phyloP scores from a whole-genome alignment of 768 basidiomycete genomes.

The Auriscalpium orientale region DNA sequence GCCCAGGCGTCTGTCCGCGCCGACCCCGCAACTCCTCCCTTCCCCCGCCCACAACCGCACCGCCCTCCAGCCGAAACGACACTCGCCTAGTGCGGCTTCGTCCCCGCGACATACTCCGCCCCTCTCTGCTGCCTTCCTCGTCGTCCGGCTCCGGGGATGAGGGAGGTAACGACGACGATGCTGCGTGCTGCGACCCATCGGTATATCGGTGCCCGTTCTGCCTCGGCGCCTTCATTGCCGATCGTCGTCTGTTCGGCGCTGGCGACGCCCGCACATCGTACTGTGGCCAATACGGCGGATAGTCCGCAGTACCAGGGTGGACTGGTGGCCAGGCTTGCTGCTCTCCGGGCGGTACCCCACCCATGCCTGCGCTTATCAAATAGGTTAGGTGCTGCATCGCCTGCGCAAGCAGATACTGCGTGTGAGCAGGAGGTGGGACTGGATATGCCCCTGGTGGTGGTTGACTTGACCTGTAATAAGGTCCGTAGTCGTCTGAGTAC shows the following conservation, averaged over 20 bases:
- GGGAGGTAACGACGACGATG: slow-evolving; percentile 44
- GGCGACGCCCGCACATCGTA: not conserved
- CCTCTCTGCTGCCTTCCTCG: not conserved
- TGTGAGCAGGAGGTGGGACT: slow-evolving; percentile 14
- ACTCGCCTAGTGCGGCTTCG: slow-evolving; percentile 51
- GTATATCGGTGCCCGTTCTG: slow-evolving; percentile 11
- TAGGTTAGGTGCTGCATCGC: slow-evolving; percentile 36
- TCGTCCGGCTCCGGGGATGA: slow-evolving; percentile 39
- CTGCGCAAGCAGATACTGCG: slow-evolving; percentile 30
- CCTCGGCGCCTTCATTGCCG: slow-evolving; percentile 30
- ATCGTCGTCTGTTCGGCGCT: not conserved
- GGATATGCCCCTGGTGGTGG: not conserved
- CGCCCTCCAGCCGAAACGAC: slow-evolving; percentile 40
- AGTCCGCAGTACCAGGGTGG: slow-evolving; percentile 10
- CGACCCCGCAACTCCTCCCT: not conserved
- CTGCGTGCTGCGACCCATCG: slow-evolving; percentile 24
- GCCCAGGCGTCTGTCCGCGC: too few species aligned
- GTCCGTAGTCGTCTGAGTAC: not conserved
- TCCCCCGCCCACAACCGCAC: not conserved
- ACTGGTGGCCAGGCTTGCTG: not conserved
- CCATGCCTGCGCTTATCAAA: slow-evolving; percentile 24
- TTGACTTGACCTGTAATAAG: not conserved
- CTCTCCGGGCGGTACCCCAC: slow-evolving; percentile 14
- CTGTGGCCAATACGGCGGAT: slow-evolving; percentile 12
- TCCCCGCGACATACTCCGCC: slow-evolving; percentile 24